A percentile compares a stretch with the other conserved stretches of the same genome.
Evolutionary conservation across 495 filamentous ascomycete genomes (phyloP).

Genomic region (Symbiotaphrina buchneri): DNA sequence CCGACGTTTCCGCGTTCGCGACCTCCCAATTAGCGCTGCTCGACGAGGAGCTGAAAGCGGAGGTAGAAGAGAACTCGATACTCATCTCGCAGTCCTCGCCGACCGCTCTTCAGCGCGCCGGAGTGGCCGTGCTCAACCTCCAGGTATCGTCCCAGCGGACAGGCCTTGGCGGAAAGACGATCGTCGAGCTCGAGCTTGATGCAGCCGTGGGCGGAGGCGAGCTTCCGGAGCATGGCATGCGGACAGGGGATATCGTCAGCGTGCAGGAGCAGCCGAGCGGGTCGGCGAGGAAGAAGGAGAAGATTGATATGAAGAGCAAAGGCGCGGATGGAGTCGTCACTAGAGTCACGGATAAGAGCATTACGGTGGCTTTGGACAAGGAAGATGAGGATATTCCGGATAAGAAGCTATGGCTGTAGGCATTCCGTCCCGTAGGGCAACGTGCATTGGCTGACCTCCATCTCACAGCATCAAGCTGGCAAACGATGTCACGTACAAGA

Average conservation of each 20-base stretch:
- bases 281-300: conserved; percentile 49
- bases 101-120: conserved; percentile 54
- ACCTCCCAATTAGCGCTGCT: conserved; percentile 58
- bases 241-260: conserved; percentile 71
- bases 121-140: conserved; percentile 70
- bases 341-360: conserved; percentile 30
- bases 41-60: conserved; percentile 52
- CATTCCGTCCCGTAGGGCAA: conserved; percentile 5
- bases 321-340: conserved; percentile 70
- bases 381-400: conserved; percentile 34
- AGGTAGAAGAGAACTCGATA: conserved; percentile 45
- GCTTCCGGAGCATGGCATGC: conserved; percentile 61
- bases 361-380: conserved; percentile 49
- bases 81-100: conserved; percentile 53
- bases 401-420: conserved; percentile 41
- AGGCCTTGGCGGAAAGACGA: conserved; percentile 67
- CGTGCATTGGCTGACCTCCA: neutral
- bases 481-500: conserved; percentile 79
- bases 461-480: conserved; percentile 57
- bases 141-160: conserved; percentile 60
- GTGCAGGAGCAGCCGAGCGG: conserved; percentile 52
- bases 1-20: conserved; percentile 59
- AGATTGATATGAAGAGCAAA: conserved; percentile 31
- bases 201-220: conserved; percentile 30
- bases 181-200: conserved; percentile 64